Conservation (phyloP, 805 yeast species). For the Yarrowia sp. region DNA sequence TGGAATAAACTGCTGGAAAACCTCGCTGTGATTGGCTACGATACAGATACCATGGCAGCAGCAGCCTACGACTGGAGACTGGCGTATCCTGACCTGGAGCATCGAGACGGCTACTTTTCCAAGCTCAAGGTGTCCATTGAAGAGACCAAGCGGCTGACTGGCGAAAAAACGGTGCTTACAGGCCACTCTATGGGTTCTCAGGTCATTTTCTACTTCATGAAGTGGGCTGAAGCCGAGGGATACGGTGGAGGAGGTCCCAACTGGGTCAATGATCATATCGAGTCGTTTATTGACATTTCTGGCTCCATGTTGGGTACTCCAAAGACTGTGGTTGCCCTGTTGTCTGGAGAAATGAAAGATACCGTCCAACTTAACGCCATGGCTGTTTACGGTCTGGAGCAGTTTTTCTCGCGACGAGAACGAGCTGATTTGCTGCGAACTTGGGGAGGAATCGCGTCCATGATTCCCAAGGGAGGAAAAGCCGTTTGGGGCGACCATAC, state of each 20-base stretch:
- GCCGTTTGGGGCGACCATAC: conserved; percentile 77
- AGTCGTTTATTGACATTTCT: conserved; percentile 77
- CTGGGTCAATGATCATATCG: conserved; percentile 87
- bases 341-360: conserved; percentile 98
- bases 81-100: conserved; percentile 82
- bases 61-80: conserved; percentile 98
- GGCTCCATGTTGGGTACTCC: conserved; percentile 95
- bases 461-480: conserved; percentile 96
- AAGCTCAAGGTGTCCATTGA: conserved; percentile 74
- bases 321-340: conserved; percentile 81
- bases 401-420: conserved; percentile 85
- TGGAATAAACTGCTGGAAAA: conserved; percentile 97
- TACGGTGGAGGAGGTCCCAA: conserved; percentile 83
- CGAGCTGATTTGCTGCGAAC: conserved; percentile 79
- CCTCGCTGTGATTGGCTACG: conserved; percentile 89
- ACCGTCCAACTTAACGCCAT: conserved; percentile 89
- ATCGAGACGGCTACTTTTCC: conserved; percentile 80
- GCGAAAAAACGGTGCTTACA: conserved; percentile 67
- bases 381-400: conserved; percentile 92
- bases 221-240: conserved; percentile 95
- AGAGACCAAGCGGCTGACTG: conserved; percentile 47
- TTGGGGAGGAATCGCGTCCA: conserved; percentile 92
- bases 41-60: conserved; percentile 81
- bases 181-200: conserved; percentile 99
- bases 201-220: conserved; percentile 78